Evolutionary conservation across 2,329 filamentous ascomycete genomes (phyloP), one percentile per base, ranked within the genome.

Genomic region (Aureobasidium sp.): DNA sequence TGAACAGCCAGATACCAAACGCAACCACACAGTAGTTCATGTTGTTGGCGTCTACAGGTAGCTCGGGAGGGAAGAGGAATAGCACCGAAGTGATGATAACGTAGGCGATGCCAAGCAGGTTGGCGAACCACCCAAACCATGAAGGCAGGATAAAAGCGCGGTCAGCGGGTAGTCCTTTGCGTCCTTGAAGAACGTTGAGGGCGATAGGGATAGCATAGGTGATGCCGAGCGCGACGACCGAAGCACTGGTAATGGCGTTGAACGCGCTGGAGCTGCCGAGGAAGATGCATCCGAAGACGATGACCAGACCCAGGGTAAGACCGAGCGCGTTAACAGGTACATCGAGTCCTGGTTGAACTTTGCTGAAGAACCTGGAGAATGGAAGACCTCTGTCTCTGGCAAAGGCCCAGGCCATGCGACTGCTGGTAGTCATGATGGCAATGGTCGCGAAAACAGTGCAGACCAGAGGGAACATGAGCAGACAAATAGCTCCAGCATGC

Each of bases 201-300:
- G 82, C 78, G 51, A 90, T 83, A 0, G 89, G 89, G 42, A 92
- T 89, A 6, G 83, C 88, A 67, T 92, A 92, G 2, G 86, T 87
- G 5, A 91, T 75, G 7, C 87, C 84, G 0, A 92, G 79, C 1
- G 87, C 83, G 8, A 91, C 87, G 0, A 91, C 88, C 0, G 86
- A 87, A 0, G 73, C 73, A 36, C 69, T 70, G 50, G 70, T 68
- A 51, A 75, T 74, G 56, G 73, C 73, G 63, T 73, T 74, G 70
- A 74, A 74, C 1, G 73, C 72, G 55, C 67, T 70, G 34, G 67
- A 70, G 1, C 71, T 73, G n/a, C 72, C 72, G 20, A 75, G 65
- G 66, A 73, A 73, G 63, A 75, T 73, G 63, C 67, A 69, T 5
- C 73, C 73, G 50, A 75, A 73, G 27, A 74, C 66, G 10, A 73